These are phyloP conservation scores for Puccinia coronata DNA, from an alignment of 1,284 basidiomycete genomes.

Conservation along the genomic window DNA sequence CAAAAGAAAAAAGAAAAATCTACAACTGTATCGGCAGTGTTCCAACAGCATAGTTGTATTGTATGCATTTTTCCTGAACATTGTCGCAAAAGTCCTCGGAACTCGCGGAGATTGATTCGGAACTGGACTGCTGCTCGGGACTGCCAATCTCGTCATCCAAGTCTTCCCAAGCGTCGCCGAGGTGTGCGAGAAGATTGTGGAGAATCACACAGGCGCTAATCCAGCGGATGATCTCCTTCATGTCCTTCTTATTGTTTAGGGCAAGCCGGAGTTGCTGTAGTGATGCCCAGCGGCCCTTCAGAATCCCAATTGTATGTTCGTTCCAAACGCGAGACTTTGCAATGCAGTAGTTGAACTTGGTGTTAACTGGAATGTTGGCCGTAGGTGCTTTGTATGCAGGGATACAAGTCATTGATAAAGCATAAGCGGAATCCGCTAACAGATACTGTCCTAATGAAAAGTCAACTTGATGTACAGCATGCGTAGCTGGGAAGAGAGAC, in stretches of 20 bases:
- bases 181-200: constrained; percentile 21
- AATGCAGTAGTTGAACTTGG: constrained; percentile 26
- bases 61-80: too few species aligned
- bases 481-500: background rate
- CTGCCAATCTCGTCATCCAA: too few species aligned
- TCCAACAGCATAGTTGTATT: too few species aligned
- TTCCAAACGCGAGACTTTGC: constrained; percentile 9
- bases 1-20: too few species aligned
- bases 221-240: background rate
- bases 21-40: too few species aligned
- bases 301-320: constrained; percentile 32
- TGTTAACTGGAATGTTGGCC: background rate
- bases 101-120: too few species aligned
- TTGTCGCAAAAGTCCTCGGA: too few species aligned
- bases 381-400: constrained; percentile 26
- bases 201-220: background rate
- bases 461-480: too few species aligned
- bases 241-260: background rate
- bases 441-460: constrained; percentile 14
- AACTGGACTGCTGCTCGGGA: too few species aligned
- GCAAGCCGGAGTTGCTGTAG: background rate
- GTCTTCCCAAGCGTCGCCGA: too few species aligned
- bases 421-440: constrained; percentile 25
- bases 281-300: constrained; percentile 33
- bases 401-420: background rate